phyloP scores from a whole-genome alignment of 805 yeast species.

The Metschnikowia dekortorum region DNA sequence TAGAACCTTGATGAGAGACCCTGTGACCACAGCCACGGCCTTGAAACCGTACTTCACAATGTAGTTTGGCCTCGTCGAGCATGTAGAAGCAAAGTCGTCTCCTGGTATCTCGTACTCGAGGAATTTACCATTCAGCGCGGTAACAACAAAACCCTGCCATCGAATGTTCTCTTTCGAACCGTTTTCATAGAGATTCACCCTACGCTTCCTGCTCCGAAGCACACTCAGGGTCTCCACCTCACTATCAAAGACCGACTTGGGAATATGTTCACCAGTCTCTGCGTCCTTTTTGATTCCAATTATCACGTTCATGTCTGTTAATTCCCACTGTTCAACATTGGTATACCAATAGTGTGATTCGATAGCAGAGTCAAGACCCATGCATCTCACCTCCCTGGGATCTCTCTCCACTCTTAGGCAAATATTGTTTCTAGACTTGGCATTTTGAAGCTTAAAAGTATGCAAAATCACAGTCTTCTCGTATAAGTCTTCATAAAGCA shows the following conservation, averaged over 20 bases:
- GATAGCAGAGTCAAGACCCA: conserved; percentile 71
- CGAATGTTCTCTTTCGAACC: neutral
- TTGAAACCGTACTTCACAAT: conserved; percentile 72
- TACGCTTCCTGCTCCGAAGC: neutral
- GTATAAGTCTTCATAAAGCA: conserved; percentile 63
- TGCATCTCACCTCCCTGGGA: conserved; percentile 84
- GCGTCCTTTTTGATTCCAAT: conserved; percentile 49
- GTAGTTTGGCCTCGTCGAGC: conserved; percentile 46
- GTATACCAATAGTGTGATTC: conserved; percentile 68
- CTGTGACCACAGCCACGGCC: conserved; percentile 70
- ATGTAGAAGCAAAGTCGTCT: conserved; percentile 23
- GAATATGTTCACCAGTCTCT: neutral
- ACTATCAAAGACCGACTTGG: neutral
- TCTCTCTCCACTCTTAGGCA: conserved; percentile 91
- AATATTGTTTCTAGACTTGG: conserved; percentile 71
- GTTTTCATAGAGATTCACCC: neutral
- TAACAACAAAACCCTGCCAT: conserved; percentile 83
- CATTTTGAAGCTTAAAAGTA: conserved; percentile 60
- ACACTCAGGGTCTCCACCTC: neutral
- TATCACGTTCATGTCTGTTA: conserved; percentile 70
- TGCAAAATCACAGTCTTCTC: conserved; percentile 61
- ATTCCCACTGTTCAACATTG: conserved; percentile 72
- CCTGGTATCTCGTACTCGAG: conserved; percentile 55
- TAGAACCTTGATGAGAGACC: conserved; percentile 65
- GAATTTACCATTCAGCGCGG: conserved; percentile 59